These are phyloP conservation scores for Pseudogymnoascus sp. DNA, from an alignment of 2,329 filamentous ascomycete genomes.

Conservation along the genomic window DNA sequence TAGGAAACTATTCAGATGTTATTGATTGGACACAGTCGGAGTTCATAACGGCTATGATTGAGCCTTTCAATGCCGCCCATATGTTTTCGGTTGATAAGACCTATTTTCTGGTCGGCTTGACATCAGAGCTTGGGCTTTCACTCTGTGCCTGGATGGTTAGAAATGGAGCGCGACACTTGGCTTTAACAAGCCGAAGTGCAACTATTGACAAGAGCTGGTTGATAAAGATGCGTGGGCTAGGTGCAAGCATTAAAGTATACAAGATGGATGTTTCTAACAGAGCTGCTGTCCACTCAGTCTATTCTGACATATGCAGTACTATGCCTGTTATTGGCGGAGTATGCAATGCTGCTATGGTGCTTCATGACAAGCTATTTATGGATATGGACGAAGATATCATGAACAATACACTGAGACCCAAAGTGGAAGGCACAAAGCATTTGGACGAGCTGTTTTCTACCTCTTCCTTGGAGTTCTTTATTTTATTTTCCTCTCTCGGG, in stretches of 20 bases:
- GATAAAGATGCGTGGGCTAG: constrained; percentile 16
- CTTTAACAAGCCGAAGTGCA: constrained; percentile 35
- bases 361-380: constrained; percentile 31
- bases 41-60: no score
- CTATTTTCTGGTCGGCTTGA: constrained; percentile 28
- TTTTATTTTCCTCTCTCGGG: constrained; percentile 35
- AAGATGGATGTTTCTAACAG: constrained; percentile 20
- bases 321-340: constrained; percentile 34
- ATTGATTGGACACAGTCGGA: no score
- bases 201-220: constrained; percentile 27
- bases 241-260: constrained; percentile 20
- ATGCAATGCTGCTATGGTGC: constrained; percentile 38
- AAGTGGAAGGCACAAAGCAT: constrained; percentile 29
- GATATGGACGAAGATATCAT: constrained; percentile 25
- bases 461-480: constrained; percentile 34
- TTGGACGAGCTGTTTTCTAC: constrained; percentile 29
- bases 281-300: constrained; percentile 17
- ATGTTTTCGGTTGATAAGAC: constrained; percentile 21
- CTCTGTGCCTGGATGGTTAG: constrained; percentile 35
- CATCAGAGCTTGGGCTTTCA: constrained; percentile 30
- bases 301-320: constrained; percentile 15
- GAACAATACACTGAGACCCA: constrained; percentile 27
- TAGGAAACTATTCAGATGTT: no score
- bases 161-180: constrained; percentile 32
- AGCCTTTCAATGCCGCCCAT: no score